These are phyloP conservation scores for Parastagonospora avenae DNA, from an alignment of 2,329 filamentous ascomycete genomes.

Conservation along the genomic window DNA sequence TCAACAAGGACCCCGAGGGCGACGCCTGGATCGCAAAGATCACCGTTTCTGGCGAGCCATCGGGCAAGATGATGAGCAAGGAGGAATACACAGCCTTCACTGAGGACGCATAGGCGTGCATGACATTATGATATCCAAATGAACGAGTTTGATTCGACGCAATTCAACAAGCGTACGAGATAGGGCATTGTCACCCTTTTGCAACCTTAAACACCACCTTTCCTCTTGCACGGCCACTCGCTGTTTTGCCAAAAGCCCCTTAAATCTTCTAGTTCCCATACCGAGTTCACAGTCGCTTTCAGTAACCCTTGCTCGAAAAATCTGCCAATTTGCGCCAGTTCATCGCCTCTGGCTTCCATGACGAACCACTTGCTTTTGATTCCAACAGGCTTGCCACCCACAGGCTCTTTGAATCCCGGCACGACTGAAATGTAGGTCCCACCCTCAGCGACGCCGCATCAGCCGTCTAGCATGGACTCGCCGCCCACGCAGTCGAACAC, in stretches of 20 bases:
- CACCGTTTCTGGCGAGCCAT: constrained; percentile 71
- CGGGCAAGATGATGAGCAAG: constrained; percentile 69
- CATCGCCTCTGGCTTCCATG: constrained; percentile 46
- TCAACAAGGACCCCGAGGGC: constrained; percentile 89
- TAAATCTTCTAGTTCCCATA: constrained; percentile 49
- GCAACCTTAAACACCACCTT: constrained; percentile 47
- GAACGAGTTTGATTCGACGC: not conserved
- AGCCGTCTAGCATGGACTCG: constrained; percentile 49
- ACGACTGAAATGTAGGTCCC: constrained; percentile 49
- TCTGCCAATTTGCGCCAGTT: constrained; percentile 47
- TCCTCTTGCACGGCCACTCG: constrained; percentile 48
- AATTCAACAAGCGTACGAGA: constrained; percentile 1
- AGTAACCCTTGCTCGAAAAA: constrained; percentile 49
- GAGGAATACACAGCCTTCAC: constrained; percentile 80
- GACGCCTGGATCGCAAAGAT: constrained; percentile 95
- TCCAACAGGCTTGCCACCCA: constrained; percentile 30
- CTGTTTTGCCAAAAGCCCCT: constrained; percentile 48
- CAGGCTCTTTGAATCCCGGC: constrained; percentile 33
- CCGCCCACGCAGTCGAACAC: constrained; percentile 54
- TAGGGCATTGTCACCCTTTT: constrained; percentile 5
- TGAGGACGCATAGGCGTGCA: constrained; percentile 47
- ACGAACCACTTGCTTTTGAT: constrained; percentile 51
- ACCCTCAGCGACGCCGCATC: constrained; percentile 48
- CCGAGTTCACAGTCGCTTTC: constrained; percentile 48
- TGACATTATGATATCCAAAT: constrained; percentile 1